Evolutionary conservation across 257 asterid genomes (phyloP), one percentile per base, ranked within the genome.

Genomic region (Solanum pimpinellifolium): DNA sequence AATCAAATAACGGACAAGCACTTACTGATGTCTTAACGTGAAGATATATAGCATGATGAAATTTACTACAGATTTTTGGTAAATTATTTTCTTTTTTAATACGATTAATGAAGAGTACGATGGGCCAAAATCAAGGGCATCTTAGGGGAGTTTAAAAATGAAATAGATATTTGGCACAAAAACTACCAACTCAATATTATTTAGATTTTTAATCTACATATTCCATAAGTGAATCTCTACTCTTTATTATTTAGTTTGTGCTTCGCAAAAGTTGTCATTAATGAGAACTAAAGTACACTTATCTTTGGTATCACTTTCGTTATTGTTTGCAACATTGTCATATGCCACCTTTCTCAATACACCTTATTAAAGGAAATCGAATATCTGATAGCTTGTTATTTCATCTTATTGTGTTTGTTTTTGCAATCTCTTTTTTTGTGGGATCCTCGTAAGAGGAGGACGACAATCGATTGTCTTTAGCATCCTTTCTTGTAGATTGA

Each of bases 401-500:
- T 56, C 27, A 78, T 41, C 14, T 25, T 10, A 4, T 20, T 35
- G 20, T 52, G 41, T 86, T 88, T 1, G 31, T 83, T 49, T 29
- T 60, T 91, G 85, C 69, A 95, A 98, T 92, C 96, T 41, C 97
- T 97, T 56, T 97, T 98, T 87, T 94, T 98, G 4, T 97, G 99
- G 99, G 90, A 97, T 91, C 99, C 99, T 62, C 84, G 92, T 88
- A 93, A 92, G 91, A 93, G 99, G 91, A 98, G 98, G 25, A 92
- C 98, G 42, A 97, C 98, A 59, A 76, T 90, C 52, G 97, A 94
- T 91, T 96, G 92, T 72, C 97, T 97, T 35, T 98, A 97, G 86
- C 98, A 97, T 88, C 98, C 98, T 80, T 97, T 94, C 92, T 95
- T 96, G 90, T 93, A 94, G 98, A 98, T 95, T 49, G 91, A 27